Conservation (phyloP, 2,329 filamentous ascomycete genomes). For the Neoascochyta sp. region DNA sequence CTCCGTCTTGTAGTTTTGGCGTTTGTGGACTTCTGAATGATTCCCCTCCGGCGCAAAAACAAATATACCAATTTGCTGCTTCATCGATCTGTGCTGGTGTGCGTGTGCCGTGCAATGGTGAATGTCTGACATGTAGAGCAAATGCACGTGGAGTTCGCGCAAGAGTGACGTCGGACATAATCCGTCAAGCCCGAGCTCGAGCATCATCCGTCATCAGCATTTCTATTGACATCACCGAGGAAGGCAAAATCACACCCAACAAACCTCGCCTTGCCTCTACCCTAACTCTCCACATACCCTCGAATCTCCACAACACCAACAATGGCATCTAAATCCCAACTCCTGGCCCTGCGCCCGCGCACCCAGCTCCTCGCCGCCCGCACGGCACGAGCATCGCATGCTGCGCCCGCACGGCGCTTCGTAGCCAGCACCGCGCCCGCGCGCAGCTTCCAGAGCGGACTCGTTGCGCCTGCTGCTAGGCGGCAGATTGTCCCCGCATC, state of each 20-base stretch:
- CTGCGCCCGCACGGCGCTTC: too few relatives aligned
- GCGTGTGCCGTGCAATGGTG: too few relatives aligned
- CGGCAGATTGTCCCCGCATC: conserved; percentile 1
- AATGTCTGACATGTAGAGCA: too few relatives aligned
- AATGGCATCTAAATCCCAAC: conserved; percentile 5
- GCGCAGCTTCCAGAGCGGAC: too few relatives aligned
- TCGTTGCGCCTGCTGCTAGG: too few relatives aligned
- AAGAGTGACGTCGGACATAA: conserved; percentile 23
- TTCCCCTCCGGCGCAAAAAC: conserved; percentile 41
- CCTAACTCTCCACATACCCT: too few relatives aligned
- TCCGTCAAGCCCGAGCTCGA: conserved; percentile 15
- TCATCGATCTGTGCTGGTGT: conserved; percentile 14
- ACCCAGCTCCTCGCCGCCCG: conserved; percentile 4
- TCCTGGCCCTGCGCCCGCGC: conserved; percentile 6
- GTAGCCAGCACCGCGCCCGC: too few relatives aligned
- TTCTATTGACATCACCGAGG: too few relatives aligned
- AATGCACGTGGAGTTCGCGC: conserved; percentile 10
- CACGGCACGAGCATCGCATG: too few relatives aligned
- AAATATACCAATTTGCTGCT: conserved; percentile 44
- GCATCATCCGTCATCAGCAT: conserved; percentile 10
- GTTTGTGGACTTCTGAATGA: conserved; percentile 30
- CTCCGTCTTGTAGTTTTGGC: conserved; percentile 18
- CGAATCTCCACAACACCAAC: too few relatives aligned
- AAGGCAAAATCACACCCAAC: too few relatives aligned
- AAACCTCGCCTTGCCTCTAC: too few relatives aligned